Base-by-base conservation (phyloP, 2,329 filamentous ascomycete species). In the Whalleya microplaca region DNA sequence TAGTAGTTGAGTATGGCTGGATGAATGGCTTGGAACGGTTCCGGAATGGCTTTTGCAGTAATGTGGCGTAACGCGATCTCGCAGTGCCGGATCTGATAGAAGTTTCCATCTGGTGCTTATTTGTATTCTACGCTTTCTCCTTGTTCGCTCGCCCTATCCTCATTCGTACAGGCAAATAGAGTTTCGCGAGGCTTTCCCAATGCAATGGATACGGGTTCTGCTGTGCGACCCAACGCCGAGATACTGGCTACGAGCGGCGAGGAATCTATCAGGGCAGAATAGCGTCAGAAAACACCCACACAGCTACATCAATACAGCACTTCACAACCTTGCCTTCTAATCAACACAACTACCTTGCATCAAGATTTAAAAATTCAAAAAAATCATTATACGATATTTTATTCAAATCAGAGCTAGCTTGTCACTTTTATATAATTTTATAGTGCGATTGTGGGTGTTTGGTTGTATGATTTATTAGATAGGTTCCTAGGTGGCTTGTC, bases 31-130 rank as follows among this genome's bases (percentile, higher is more conserved):
- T 51, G 10, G 14, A 37, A 37, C 32, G 32, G 32, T 16, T 6
- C 32, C 23, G 23, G 32, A 16, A 12, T 37, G 32, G 32, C 32
- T 37, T 27, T 27, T 27, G 14, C 23, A 46, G 9, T 12, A 14
- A 64, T 63, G 64, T 63, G 42, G 64, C 60, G 67, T 68, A 67
- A 68, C 66, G 47, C 53, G 66, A 68, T 69, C 66, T 67, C 65
- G 66, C 66, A 69, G 67, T 58, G 51, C 55, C 54, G 52, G 55
- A 64, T 64, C 62, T 53, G 55, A 62, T 43, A 64, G 59, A 62
- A 58, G 53, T 51, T 29, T 48, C 53, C 40, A 41, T 58, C 32
- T 37, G 6, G 6, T 37, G 32, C 32, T 37, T 6, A 14, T 12
- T 16, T 37, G 8, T 37, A 8, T 14, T 37, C 32, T 37, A 16